These are phyloP conservation scores for Leccinellum albellum DNA, from an alignment of 768 basidiomycete species.

Conservation along the genomic window DNA sequence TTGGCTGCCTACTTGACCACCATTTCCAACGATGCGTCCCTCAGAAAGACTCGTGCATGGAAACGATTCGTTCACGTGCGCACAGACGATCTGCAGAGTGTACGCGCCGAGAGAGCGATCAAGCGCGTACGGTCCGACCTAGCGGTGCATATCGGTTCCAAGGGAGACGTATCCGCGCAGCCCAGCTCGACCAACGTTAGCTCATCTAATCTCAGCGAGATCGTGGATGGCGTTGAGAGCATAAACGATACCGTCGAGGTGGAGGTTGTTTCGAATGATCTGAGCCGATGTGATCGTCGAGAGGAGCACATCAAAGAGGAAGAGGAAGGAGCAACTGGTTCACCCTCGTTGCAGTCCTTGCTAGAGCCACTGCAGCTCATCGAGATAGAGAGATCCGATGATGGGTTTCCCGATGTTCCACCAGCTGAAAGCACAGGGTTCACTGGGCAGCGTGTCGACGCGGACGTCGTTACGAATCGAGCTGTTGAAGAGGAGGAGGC, in stretches of 20 bases:
- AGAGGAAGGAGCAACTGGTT: conserved; percentile 20
- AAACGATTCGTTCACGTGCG: conserved; percentile 82
- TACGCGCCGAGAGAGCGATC: conserved; percentile 81
- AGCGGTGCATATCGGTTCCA: conserved; percentile 60
- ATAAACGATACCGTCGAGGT: conserved; percentile 24
- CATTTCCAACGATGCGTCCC: conserved; percentile 59
- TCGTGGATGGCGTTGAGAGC: conserved; percentile 31
- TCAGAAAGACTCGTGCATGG: conserved; percentile 72
- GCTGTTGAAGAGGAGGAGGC: conserved; percentile 28
- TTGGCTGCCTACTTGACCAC: conserved; percentile 80
- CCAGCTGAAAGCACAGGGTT: conserved; percentile 8
- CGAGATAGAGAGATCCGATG: conserved; percentile 24
- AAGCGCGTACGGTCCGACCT: conserved; percentile 85
- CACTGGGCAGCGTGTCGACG: conserved; percentile 17
- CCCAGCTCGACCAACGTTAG: conserved; percentile 25
- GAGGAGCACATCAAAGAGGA: conserved; percentile 27
- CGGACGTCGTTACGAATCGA: conserved; percentile 19
- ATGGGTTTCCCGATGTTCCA: conserved; percentile 12
- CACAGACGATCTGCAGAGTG: conserved; percentile 84
- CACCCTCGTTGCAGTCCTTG: conserved; percentile 2
- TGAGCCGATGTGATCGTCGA: conserved; percentile 12
- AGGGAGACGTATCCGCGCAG: conserved; percentile 23
- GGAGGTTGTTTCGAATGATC: conserved; percentile 18
- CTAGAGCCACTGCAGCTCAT: conserved; percentile 12
- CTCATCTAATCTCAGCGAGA: conserved; percentile 32